These are phyloP conservation scores for Colletotrichum cuscutae DNA, from an alignment of 2,329 filamentous ascomycete genomes.

Conservation along the genomic window DNA sequence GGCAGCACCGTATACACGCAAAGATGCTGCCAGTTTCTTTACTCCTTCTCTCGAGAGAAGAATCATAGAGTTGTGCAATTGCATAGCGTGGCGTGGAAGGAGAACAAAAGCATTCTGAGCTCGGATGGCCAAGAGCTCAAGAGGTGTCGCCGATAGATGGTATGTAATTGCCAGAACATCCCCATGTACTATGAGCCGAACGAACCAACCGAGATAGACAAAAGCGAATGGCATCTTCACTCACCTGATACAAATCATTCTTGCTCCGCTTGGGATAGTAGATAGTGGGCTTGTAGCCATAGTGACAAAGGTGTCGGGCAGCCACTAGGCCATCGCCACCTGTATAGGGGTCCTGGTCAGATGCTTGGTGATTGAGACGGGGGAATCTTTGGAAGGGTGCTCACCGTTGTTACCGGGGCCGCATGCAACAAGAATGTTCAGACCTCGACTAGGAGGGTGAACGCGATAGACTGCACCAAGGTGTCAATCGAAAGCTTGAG, in stretches of 20 bases:
- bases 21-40: constrained; percentile 24
- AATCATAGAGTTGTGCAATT: constrained; percentile 10
- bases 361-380: neutral
- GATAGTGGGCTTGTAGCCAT: constrained; percentile 87
- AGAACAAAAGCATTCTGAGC: neutral
- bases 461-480: constrained; percentile 78
- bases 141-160: constrained; percentile 25
- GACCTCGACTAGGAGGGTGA: constrained; percentile 79
- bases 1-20: constrained; percentile 10
- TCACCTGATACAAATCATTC: constrained; percentile 87
- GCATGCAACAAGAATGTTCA: constrained; percentile 85
- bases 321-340: constrained; percentile 95
- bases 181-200: constrained; percentile 17
- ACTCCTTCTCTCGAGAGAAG: neutral
- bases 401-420: constrained; percentile 81
- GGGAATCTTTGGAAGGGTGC: constrained; percentile 22
- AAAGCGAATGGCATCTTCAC: constrained; percentile 33
- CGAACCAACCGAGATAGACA: constrained; percentile 25
- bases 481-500: neutral
- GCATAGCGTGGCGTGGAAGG: constrained; percentile 23
- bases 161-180: neutral
- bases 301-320: constrained; percentile 89
- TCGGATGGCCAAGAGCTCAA: neutral
- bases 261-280: constrained; percentile 95
- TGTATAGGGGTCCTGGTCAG: constrained; percentile 46